Percentiles rank a stretch among this genome's conserved stretches.
Conservation (phyloP, 495 filamentous ascomycete genomes). For the Talaromyces liani region DNA sequence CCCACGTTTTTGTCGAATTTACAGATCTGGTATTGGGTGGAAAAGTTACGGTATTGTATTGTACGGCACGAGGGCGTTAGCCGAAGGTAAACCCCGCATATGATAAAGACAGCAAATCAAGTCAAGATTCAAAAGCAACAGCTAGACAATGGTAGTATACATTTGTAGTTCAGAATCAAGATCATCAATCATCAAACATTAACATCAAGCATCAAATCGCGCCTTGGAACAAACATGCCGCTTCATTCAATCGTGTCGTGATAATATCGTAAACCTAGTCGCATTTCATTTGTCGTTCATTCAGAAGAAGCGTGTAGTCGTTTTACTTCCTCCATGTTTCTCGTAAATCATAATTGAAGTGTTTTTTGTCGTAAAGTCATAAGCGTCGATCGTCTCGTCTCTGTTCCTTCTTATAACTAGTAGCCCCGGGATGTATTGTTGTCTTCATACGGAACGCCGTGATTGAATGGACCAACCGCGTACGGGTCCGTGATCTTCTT, state of each 20-base stretch:
- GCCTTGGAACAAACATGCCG: neutral
- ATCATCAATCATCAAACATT: neutral
- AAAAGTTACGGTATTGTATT: neutral
- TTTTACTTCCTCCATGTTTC: neutral
- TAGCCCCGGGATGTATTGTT: neutral
- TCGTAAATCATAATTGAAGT: neutral
- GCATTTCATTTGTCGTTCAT: neutral
- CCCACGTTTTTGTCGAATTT: neutral
- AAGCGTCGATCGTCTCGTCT: neutral
- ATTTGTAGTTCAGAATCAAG: neutral
- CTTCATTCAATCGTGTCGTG: neutral
- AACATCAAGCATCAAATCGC: neutral
- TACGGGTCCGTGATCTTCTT: conserved; percentile 5
- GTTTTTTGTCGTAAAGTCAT: neutral
- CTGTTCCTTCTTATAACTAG: neutral
- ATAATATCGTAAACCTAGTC: neutral
- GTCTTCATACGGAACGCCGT: neutral
- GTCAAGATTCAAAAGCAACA: neutral
- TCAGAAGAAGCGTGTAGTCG: neutral
- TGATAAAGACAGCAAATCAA: neutral
- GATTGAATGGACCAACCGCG: conserved; percentile 1
- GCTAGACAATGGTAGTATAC: neutral
- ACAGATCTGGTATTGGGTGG: neutral
- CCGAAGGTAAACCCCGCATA: neutral
- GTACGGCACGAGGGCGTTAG: neutral